phyloP scores from a whole-genome alignment of 2,329 filamentous ascomycete genomes.

The Orbilia brochopaga region DNA sequence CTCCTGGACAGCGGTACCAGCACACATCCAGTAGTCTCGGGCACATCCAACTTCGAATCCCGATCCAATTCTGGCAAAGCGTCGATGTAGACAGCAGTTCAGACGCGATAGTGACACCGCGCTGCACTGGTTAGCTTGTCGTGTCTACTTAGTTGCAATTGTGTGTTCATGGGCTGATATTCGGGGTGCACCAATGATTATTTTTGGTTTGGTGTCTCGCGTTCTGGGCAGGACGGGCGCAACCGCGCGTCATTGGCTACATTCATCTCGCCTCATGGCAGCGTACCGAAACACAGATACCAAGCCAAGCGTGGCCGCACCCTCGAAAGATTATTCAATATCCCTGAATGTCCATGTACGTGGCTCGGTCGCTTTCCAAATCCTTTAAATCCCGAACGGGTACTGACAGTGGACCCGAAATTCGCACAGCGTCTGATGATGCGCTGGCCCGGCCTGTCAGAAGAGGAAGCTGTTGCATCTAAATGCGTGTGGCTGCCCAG shows the following conservation, averaged over 20 bases:
- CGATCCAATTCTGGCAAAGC: too few species aligned
- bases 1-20: too few species aligned
- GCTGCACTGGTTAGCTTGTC: too few species aligned
- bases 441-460: conserved; percentile 43
- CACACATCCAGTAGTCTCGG: too few species aligned
- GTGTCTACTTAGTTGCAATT: too few species aligned
- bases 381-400: background rate
- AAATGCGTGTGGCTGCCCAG: conserved; percentile 22
- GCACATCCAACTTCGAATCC: too few species aligned
- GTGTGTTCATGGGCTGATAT: too few species aligned
- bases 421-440: conserved; percentile 35
- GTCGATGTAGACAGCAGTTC: too few species aligned
- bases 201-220: conserved; percentile 37
- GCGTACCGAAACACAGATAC: background rate
- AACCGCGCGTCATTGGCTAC: conserved; percentile 51
- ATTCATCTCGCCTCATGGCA: conserved; percentile 35
- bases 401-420: background rate
- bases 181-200: conserved; percentile 12
- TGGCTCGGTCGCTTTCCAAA: background rate
- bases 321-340: too few species aligned
- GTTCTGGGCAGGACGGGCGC: conserved; percentile 36
- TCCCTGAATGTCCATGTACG: background rate
- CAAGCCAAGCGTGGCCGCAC: too few species aligned
- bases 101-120: too few species aligned
- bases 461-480: conserved; percentile 10